phyloP scores from a whole-genome alignment of 1,284 basidiomycete species.

The Quambalaria eucalypti region DNA sequence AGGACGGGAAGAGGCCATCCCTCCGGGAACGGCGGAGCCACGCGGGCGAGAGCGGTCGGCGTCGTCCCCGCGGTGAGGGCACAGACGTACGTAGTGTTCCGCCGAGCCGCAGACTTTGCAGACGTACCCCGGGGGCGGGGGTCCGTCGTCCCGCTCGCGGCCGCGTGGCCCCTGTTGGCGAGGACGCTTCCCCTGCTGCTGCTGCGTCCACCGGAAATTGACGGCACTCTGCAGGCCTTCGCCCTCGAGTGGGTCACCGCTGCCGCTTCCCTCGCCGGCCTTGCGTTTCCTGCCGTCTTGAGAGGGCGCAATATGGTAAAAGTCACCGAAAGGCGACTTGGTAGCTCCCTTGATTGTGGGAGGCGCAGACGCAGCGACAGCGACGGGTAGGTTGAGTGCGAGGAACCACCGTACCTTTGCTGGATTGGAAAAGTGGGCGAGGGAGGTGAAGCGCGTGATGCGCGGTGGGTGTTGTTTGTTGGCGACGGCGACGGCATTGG shows the following conservation, averaged over 20 bases:
- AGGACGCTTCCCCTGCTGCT: not conserved
- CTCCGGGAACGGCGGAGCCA: not conserved
- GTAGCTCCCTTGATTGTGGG: not conserved
- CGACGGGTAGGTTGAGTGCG: constrained; percentile 29
- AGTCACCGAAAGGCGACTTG: constrained; percentile 6
- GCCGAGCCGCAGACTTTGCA: constrained; percentile 20
- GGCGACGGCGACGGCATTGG: not conserved
- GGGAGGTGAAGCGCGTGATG: constrained; percentile 31
- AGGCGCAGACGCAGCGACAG: constrained; percentile 4
- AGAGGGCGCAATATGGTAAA: too few species aligned
- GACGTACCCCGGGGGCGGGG: constrained; percentile 26
- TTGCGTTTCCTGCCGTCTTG: not conserved
- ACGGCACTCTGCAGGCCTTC: constrained; percentile 4
- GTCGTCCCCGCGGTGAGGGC: constrained; percentile 6
- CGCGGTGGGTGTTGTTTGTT: not conserved
- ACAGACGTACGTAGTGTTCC: constrained; percentile 25
- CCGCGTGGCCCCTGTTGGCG: not conserved
- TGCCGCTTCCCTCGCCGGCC: not conserved
- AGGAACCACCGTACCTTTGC: constrained; percentile 41
- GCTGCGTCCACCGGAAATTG: constrained; percentile 3
- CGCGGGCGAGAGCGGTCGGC: not conserved
- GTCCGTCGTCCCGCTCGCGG: constrained; percentile 10
- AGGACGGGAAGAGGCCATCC: not conserved
- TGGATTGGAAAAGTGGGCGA: constrained; percentile 33
- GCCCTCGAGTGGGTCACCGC: not conserved